Base-by-base conservation (phyloP, 495 filamentous ascomycete genomes). In the Apodospora peruviana region DNA sequence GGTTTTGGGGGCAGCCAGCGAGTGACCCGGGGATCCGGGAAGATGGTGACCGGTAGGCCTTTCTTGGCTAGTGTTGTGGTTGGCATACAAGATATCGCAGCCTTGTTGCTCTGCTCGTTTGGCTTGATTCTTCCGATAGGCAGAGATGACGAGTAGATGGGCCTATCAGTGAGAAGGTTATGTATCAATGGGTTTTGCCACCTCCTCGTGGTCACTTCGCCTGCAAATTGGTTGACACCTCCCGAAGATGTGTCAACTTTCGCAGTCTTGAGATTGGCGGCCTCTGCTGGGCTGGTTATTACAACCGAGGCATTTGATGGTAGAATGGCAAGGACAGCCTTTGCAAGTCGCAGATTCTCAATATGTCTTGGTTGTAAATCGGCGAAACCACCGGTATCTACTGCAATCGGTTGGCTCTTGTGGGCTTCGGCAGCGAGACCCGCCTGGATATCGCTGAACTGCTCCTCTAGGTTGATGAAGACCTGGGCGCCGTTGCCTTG, bases 121-220 rank as follows among this genome's bases (percentile, higher is more conserved):
- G 66, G 66, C 17, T 72, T 71, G 23, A 75, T 64, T 18, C 84
- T 77, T 40, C 80, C 77, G 3, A 80, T 67, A 0, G 93, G 93
- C 1, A 99, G 74, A 0, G 93, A 99, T 1, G 93, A 90, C 9
- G 91, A 96, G 50, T 89, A 83, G 18, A 88, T 73, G 1, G 93
- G 93, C 61, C 95, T 91, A 67, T 99, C 91, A 14, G 93, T 99
- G 16, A 99, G 78, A 7, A 97, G 84, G 56, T 94, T 97, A 66
- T 97, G 93, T 46, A 99, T 96, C 10, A 99, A 76, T 1, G 91
- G 90, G 59, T 99, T 97, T 53, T 87, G 82, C 61, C 84, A 83
- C 43, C 80, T 76, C 50, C 89, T 77, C 0, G 88, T 90, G 39
- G 81, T 79, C 1, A 90, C 86, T 40, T 80, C 81, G 4, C 84